These are phyloP conservation scores for Leishmania mexicana DNA, from an alignment of 208 protist genomes.

Conservation along the genomic window DNA sequence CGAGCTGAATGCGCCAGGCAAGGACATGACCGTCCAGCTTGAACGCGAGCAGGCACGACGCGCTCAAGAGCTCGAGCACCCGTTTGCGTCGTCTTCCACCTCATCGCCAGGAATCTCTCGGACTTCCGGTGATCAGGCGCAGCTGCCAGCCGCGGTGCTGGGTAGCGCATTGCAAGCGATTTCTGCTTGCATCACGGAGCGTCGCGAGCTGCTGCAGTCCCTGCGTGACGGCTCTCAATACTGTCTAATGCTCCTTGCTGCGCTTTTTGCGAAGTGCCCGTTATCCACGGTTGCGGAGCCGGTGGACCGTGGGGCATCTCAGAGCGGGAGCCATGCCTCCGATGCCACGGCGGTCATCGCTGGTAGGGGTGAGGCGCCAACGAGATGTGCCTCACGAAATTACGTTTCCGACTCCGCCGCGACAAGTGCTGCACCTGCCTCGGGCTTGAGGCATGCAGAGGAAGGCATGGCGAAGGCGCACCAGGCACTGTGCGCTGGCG, in stretches of 20 bases:
- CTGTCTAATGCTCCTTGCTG: neutral
- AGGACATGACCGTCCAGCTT: neutral
- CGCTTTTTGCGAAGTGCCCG: neutral
- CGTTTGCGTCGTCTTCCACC: neutral
- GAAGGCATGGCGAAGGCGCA: constrained; percentile 8
- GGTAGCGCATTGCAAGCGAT: constrained; percentile 1
- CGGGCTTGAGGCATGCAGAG: neutral
- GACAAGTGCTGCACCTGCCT: neutral
- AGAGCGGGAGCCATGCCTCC: neutral
- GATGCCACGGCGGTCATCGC: neutral
- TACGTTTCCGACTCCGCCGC: neutral
- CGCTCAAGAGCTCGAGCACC: neutral
- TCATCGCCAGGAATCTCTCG: too few relatives aligned
- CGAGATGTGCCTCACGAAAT: neutral
- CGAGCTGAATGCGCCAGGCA: neutral
- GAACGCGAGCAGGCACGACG: constrained; percentile 1
- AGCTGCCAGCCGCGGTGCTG: neutral
- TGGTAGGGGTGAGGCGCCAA: neutral
- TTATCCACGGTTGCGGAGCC: neutral
- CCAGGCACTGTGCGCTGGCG: constrained; percentile 25
- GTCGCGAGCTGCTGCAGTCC: constrained; percentile 6
- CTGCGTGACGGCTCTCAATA: neutral
- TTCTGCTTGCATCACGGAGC: constrained; percentile 20
- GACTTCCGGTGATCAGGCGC: neutral
- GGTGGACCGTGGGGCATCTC: neutral